Conservation (phyloP, 208 protist genomes). For the Leishmania gerbilli region DNA sequence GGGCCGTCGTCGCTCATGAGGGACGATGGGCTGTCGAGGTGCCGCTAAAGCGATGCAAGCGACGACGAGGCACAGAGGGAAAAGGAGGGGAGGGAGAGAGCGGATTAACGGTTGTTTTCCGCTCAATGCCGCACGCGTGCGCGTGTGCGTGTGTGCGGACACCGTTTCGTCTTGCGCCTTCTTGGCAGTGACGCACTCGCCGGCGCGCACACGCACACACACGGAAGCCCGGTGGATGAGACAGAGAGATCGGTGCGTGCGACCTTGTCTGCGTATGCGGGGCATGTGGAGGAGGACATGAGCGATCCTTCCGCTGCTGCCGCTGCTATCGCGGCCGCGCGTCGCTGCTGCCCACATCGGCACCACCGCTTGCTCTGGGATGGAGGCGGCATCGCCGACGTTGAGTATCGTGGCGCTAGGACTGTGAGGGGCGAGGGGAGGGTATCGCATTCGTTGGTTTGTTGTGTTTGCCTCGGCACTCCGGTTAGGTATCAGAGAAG, state of each 20-base stretch:
- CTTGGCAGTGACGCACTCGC: slow-evolving; percentile 29
- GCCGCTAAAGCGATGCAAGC: background rate
- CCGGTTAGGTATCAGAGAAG: too few species aligned
- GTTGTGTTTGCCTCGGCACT: background rate
- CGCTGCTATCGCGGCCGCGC: background rate
- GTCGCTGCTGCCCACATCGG: background rate
- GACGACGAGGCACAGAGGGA: background rate
- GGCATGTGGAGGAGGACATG: background rate
- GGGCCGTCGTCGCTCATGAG: slow-evolving; percentile 58
- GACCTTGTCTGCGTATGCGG: background rate
- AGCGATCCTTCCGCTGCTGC: background rate
- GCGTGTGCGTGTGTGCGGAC: slow-evolving; percentile 3
- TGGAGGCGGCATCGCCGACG: background rate
- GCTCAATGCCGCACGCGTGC: background rate
- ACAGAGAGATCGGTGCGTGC: background rate
- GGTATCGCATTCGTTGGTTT: too few species aligned
- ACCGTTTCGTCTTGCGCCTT: background rate
- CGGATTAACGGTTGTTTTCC: too few species aligned
- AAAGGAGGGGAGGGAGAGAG: background rate
- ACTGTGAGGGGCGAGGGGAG: background rate
- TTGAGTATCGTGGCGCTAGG: background rate
- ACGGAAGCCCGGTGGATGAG: too few species aligned
- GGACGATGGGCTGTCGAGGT: background rate
- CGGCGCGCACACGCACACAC: too few species aligned
- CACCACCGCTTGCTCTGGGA: background rate